Conservation (phyloP, 2,329 filamentous ascomycete genomes). For the Pseudogymnoascus sp. region DNA sequence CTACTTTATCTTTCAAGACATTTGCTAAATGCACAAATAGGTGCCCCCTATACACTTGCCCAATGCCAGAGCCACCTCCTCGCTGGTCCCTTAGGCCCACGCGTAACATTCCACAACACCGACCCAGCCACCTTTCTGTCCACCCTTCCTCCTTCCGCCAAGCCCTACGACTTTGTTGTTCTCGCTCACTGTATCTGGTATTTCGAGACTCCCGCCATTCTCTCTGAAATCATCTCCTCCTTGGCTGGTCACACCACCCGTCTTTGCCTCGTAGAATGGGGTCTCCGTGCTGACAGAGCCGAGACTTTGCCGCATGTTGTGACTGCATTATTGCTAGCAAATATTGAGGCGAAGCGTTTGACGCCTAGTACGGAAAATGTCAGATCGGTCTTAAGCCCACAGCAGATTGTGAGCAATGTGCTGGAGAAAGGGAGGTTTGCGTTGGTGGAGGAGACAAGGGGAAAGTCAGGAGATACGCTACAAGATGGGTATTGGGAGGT, state of each 20-base stretch:
- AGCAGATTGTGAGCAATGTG: conserved; percentile 31
- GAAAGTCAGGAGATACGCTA: conserved; percentile 32
- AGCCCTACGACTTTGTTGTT: conserved; percentile 37
- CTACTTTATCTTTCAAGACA: not conserved
- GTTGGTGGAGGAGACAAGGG: conserved; percentile 28
- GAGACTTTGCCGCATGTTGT: conserved; percentile 41
- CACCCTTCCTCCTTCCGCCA: conserved; percentile 11
- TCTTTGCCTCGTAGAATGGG: conserved; percentile 40
- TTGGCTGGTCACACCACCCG: conserved; percentile 27
- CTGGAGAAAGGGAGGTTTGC: conserved; percentile 29
- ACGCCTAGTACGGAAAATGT: conserved; percentile 36
- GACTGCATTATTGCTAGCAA: conserved; percentile 37
- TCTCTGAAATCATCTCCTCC: conserved; percentile 31
- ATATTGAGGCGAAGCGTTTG: conserved; percentile 36
- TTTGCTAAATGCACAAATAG: conserved; percentile 18
- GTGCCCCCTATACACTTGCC: conserved; percentile 39
- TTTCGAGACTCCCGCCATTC: conserved; percentile 33
- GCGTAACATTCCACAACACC: conserved; percentile 37
- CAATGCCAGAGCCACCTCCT: conserved; percentile 40
- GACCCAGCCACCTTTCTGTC: conserved; percentile 30
- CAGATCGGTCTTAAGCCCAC: conserved; percentile 36
- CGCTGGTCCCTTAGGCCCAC: conserved; percentile 30
- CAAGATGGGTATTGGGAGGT: conserved; percentile 41
- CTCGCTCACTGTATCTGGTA: conserved; percentile 47
- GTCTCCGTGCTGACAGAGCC: conserved; percentile 31